phyloP scores from a whole-genome alignment of 2,329 filamentous ascomycete species.

The Westerdykella aurantiaca region DNA sequence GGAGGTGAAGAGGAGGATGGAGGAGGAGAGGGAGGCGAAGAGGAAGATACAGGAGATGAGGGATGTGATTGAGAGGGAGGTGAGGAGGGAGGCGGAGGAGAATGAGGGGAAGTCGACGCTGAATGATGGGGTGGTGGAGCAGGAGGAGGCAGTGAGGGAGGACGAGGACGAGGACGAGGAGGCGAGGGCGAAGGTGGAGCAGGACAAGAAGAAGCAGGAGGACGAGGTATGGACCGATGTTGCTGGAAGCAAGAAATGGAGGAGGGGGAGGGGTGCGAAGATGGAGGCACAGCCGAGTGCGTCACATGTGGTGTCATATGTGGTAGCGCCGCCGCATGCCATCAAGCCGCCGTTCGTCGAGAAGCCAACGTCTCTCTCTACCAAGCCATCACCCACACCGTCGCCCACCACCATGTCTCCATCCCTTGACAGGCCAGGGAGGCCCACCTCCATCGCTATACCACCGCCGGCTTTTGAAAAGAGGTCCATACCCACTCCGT shows the following conservation, averaged over 20 bases:
- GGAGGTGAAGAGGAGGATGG: conserved; percentile 1
- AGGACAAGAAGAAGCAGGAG: conserved; percentile 1
- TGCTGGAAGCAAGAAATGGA: conserved; percentile 1
- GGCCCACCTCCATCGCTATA: no score
- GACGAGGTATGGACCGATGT: conserved; percentile 2
- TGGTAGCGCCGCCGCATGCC: no score
- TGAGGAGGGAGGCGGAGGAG: conserved; percentile 3
- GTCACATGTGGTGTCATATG: not conserved
- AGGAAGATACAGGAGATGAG: not conserved
- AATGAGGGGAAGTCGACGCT: not conserved
- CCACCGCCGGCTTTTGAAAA: no score
- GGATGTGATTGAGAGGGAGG: conserved; percentile 2
- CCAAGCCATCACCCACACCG: no score
- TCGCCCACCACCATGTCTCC: no score
- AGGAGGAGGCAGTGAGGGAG: not conserved
- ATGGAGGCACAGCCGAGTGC: no score
- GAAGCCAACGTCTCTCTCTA: no score
- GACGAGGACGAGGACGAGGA: not conserved
- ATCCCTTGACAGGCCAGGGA: no score
- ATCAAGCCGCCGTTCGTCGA: no score
- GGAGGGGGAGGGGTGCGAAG: not conserved
- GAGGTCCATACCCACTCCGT: no score
- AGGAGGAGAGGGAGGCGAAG: not conserved
- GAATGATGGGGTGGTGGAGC: conserved; percentile 1
- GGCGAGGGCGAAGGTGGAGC: not conserved